Base-by-base conservation (phyloP, 2,329 filamentous ascomycete genomes). In the Ascochyta koolunga region DNA sequence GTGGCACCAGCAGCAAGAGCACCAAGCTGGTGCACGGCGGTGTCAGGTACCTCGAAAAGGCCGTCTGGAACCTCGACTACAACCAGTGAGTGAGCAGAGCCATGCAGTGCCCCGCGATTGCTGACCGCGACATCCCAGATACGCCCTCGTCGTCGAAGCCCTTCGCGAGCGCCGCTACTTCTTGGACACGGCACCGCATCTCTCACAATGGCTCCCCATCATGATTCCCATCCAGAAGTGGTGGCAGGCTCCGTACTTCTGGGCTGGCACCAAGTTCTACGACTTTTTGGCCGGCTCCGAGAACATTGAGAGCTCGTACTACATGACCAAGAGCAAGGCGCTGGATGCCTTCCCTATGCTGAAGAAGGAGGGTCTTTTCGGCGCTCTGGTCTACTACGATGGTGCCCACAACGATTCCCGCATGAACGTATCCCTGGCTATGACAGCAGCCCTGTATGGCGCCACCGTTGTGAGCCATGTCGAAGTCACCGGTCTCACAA, bases 351-450 rank as follows among this genome's bases (percentile, higher is more conserved):
- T 96, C 70, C 91, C 91, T 7, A 95, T 96, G 91, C 77, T 96
- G 61, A 93, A 91, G 78, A 88, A 86, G 70, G 87, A 89, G 36
- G 86, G 89, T 61, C 79, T 96, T 13, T 84, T 92, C 38, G 91
- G 91, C 56, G 90, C 91, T 53, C 78, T 96, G 67, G 91, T 96
- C 21, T 96, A 96, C 80, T 96, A 96, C 72, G 88, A 96, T 77
- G 91, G 91, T 65, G 90, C 90, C 25, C 91, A 96, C 77, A 96
- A 96, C 70, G 91, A 96, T 75, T 95, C 91, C 18, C 86, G 91
- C 43, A 96, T 96, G 91, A 96, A 96, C 70, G 89, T 95, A 24
- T 93, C 90, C 8, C 81, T 96, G 52, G 91, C 90, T 18, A 90
- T 93, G 86, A 96, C 91, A 16, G 90, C 91, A 50, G 90, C 91